A percentile compares a stretch with the other conserved stretches of the same genome.
Conservation (phyloP, 768 basidiomycete species). For the Myochromella boudieri region DNA sequence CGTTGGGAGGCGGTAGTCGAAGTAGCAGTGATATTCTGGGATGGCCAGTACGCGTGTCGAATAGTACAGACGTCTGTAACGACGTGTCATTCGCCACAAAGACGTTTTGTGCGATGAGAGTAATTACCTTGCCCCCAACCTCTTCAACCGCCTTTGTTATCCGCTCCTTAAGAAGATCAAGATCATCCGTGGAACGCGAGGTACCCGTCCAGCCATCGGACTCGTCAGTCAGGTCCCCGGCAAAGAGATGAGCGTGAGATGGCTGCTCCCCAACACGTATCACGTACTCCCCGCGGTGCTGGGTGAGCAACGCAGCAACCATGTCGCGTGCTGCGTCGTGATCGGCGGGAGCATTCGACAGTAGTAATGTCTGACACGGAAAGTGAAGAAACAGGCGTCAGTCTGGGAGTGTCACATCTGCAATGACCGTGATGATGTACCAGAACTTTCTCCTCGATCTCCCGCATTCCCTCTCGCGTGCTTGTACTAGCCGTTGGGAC, state of each 20-base stretch:
- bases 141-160: constrained; percentile 63
- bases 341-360: constrained; percentile 40
- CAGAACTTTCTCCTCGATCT: constrained; percentile 57
- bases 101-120: neutral
- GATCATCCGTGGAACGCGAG: constrained; percentile 47
- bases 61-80: constrained; percentile 27
- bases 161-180: constrained; percentile 43
- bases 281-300: constrained; percentile 70
- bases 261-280: constrained; percentile 73
- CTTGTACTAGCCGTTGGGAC: constrained; percentile 1
- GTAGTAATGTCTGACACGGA: constrained; percentile 39
- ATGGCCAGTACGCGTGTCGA: constrained; percentile 33
- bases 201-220: constrained; percentile 56
- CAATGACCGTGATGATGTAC: constrained; percentile 32
- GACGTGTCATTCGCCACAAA: neutral
- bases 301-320: constrained; percentile 66
- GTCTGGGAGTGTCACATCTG: neutral
- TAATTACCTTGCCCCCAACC: constrained; percentile 72
- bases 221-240: constrained; percentile 49
- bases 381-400: constrained; percentile 7
- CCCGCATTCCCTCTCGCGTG: constrained; percentile 31
- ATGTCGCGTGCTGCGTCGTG: constrained; percentile 60
- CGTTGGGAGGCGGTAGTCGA: constrained; percentile 73
- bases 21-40: constrained; percentile 63
- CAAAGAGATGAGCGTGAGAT: constrained; percentile 53